Evolutionary conservation across 495 filamentous ascomycete genomes (phyloP).

Genomic region (Neurospora cerealis): DNA sequence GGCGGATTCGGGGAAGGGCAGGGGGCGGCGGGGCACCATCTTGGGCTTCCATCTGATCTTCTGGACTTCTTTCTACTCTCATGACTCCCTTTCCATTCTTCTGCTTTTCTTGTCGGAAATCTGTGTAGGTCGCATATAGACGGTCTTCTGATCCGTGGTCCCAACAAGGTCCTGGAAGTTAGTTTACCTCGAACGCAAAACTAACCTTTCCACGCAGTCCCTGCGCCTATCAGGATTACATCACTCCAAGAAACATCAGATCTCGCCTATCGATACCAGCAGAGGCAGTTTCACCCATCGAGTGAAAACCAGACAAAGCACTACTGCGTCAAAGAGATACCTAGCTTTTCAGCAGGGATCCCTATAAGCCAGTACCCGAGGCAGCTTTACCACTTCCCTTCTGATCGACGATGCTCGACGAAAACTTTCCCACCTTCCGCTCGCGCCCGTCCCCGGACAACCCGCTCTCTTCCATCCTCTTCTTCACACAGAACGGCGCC

Average conservation of each 20-base stretch:
- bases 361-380: neutral
- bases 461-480: constrained; percentile 47
- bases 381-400: neutral
- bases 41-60: neutral
- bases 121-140: neutral
- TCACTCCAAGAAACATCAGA: neutral
- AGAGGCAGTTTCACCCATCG: neutral
- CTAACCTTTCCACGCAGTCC: neutral
- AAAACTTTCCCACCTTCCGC: constrained; percentile 67
- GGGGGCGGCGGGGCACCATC: neutral
- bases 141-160: neutral
- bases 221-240: neutral
- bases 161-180: neutral
- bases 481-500: constrained; percentile 68
- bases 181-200: neutral
- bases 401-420: constrained; percentile 67
- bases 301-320: neutral
- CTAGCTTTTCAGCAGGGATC: neutral
- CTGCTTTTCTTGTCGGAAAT: neutral
- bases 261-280: neutral
- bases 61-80: neutral
- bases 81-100: neutral
- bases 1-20: neutral
- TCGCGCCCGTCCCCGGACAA: constrained; percentile 31
- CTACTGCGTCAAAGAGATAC: neutral